Conservation (phyloP, 106 monocot genomes). For the Agapanthus africanus region DNA sequence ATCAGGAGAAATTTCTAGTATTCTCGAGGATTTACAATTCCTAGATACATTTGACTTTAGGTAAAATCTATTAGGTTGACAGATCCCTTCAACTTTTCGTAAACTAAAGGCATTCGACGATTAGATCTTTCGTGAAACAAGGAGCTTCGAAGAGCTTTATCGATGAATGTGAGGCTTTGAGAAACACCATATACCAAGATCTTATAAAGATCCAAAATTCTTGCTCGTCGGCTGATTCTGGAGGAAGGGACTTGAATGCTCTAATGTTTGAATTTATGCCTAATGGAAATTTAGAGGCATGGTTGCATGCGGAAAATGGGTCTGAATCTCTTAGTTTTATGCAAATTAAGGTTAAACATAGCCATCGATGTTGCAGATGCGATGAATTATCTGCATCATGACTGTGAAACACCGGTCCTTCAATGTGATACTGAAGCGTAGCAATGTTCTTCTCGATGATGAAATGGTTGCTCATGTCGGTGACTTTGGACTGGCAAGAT, state of each 20-base stretch:
- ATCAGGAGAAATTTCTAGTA: slow-evolving; percentile 7
- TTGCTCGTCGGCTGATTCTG: neutral
- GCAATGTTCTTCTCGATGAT: too few relatives aligned
- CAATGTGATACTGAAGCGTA: too few relatives aligned
- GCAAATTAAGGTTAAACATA: too few relatives aligned
- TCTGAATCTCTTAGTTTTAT: too few relatives aligned
- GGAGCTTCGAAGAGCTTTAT: slow-evolving; percentile 35
- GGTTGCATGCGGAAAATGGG: slow-evolving; percentile 18
- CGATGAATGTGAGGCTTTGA: slow-evolving; percentile 17
- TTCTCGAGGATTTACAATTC: neutral
- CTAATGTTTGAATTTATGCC: slow-evolving; percentile 13
- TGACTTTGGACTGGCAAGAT: too few relatives aligned
- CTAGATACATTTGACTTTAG: neutral
- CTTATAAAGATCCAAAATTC: slow-evolving; percentile 1
- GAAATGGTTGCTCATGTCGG: too few relatives aligned
- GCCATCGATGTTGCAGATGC: too few relatives aligned
- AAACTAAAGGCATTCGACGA: slow-evolving; percentile 9
- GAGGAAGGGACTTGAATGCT: slow-evolving; percentile 11
- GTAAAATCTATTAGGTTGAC: slow-evolving; percentile 7
- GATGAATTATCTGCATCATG: too few relatives aligned
- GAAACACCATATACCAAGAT: slow-evolving; percentile 3
- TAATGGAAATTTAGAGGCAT: slow-evolving; percentile 14
- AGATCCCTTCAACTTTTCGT: slow-evolving; percentile 16
- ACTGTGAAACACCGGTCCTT: too few relatives aligned
- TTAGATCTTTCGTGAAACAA: slow-evolving; percentile 21